These are phyloP conservation scores for Exophiala bonariae DNA, from an alignment of 2,329 filamentous ascomycete genomes.

Conservation along the genomic window DNA sequence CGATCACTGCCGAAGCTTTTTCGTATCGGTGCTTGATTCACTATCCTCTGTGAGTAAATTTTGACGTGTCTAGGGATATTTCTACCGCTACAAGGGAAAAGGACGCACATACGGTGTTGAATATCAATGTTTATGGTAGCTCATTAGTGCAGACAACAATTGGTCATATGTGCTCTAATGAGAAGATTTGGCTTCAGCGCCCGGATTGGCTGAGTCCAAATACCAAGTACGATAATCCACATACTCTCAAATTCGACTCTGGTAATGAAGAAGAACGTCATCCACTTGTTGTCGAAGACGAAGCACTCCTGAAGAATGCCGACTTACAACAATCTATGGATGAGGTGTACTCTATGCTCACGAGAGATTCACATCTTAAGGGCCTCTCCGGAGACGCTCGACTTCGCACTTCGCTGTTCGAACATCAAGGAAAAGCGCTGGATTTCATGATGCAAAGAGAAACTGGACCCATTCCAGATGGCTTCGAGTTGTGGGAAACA, in stretches of 20 bases:
- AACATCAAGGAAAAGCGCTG: conserved; percentile 20
- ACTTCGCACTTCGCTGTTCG: conserved; percentile 7
- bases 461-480: conserved; percentile 31
- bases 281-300: background rate
- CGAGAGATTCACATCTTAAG: conserved; percentile 9
- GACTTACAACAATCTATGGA: conserved; percentile 11
- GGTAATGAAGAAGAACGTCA: background rate
- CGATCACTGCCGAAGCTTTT: no score
- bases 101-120: conserved; percentile 14
- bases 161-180: conserved; percentile 6
- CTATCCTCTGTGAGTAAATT: no score
- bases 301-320: background rate
- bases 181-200: conserved; percentile 18
- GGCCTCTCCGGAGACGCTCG: conserved; percentile 7
- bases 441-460: conserved; percentile 25
- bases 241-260: conserved; percentile 6
- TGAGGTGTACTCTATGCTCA: conserved; percentile 16
- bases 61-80: conserved; percentile 9
- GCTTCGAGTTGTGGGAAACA: conserved; percentile 32
- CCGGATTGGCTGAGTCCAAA: conserved; percentile 13
- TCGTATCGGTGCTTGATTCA: no score
- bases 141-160: background rate
- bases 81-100: conserved; percentile 8
- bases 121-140: conserved; percentile 22
- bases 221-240: conserved; percentile 19